Base-by-base conservation (phyloP, 106 monocot species). In the Dioscorea zingiberensis region DNA sequence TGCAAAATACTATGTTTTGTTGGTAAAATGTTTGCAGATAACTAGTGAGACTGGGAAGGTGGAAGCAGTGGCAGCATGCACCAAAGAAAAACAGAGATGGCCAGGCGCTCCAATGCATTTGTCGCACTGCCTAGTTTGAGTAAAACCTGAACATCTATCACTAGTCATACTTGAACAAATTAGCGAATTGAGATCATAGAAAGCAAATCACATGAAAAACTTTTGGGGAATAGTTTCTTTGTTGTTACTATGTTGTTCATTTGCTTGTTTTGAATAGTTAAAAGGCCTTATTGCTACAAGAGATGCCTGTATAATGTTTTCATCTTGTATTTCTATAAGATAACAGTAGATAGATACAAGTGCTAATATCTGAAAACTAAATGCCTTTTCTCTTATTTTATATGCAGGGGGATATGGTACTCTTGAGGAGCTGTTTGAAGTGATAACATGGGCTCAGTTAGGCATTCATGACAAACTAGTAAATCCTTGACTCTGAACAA, bases 51-150 rank as follows among this genome's bases (percentile, higher is more conserved):
- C 87, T 23, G 83, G 29, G 87, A 83, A 81, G 71, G 71, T 83
- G 69, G 87, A 83, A 45, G 83, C 87, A 62, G 87, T 78, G n/a
- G n/a, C n/a, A n/a, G n/a, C 69, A 88, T 88, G 87, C 87, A 88
- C 65, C 87, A 88, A 73, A 88, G 87, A 46, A 88, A 88, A 71
- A 83, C 87, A 60, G 87, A 88, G 65, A 88, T 87, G 87, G 83
- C 87, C 51, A 74, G 83, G 64, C 73, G 61, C 38, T 83, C 83
- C 71, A 83, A 87, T 81, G 87, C 87, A 58, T 88, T 88, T 70
- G 83, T 88, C 69, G 87, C 87, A 59, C 78, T 88, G 58, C 87
- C 87, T 47, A 80, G 87, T 88, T 60, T 65, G 74, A 77, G 59
- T 66, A 16, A 51, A 5, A 54, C 62, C 22, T 63, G 38, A 38